Percentiles rank a stretch among this genome's conserved stretches.
These are phyloP conservation scores for Escovopsis weberi DNA, from an alignment of 2,329 filamentous ascomycete species.

Conservation along the genomic window DNA sequence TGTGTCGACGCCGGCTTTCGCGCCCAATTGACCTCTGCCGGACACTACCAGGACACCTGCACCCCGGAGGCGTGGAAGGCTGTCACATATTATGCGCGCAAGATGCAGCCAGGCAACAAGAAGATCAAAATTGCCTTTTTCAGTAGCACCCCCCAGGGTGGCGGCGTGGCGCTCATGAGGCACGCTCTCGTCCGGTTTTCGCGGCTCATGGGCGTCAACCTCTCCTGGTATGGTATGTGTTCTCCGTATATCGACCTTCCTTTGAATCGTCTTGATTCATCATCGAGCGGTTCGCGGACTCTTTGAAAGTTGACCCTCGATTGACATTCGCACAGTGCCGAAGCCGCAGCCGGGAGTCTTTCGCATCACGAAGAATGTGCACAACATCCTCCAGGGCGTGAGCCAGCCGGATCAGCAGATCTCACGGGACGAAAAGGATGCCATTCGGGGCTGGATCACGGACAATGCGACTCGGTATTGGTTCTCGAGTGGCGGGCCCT, in stretches of 20 bases:
- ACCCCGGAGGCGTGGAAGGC: constrained; percentile 48
- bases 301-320: too few species aligned
- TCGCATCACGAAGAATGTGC: constrained; percentile 72
- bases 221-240: constrained; percentile 53
- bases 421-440: constrained; percentile 41
- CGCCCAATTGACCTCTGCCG: constrained; percentile 41
- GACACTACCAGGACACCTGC: constrained; percentile 48
- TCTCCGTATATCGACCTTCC: neutral
- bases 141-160: constrained; percentile 68
- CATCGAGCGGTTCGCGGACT: too few species aligned
- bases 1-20: constrained; percentile 55
- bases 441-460: constrained; percentile 57
- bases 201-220: constrained; percentile 49
- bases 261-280: too few species aligned
- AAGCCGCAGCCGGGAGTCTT: constrained; percentile 70
- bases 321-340: constrained; percentile 36
- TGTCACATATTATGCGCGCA: constrained; percentile 46
- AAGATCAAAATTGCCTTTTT: constrained; percentile 64
- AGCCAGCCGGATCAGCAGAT: constrained; percentile 51
- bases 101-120: constrained; percentile 37
- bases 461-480: constrained; percentile 65
- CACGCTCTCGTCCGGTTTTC: constrained; percentile 64
- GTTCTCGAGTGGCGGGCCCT: constrained; percentile 52
- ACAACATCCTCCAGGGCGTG: constrained; percentile 79
- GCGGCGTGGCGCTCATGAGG: constrained; percentile 69